phyloP scores from a whole-genome alignment of 1,139 yeast species.

The Hemisphaericaspora xylanilytica region DNA sequence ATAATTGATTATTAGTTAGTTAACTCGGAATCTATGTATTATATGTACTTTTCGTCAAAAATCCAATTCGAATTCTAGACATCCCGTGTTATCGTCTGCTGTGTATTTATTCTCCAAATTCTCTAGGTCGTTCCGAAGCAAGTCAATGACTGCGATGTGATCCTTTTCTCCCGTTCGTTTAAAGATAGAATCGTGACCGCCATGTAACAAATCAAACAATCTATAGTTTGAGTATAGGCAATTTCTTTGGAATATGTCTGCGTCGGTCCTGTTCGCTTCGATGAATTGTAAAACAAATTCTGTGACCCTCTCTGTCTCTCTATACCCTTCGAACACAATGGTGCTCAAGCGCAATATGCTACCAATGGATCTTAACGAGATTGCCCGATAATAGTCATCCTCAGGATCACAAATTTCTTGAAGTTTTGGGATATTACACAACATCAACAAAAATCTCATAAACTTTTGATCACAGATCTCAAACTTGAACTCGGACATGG shows the following conservation, averaged over 20 bases:
- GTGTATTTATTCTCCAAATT: background rate
- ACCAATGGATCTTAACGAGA: conserved; percentile 15
- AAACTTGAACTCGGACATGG: conserved; percentile 1
- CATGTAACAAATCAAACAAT: background rate
- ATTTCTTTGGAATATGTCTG: background rate
- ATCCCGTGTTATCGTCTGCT: background rate
- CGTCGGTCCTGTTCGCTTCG: background rate
- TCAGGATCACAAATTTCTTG: background rate
- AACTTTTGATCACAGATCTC: background rate
- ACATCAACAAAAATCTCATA: background rate
- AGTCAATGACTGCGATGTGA: background rate
- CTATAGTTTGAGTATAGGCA: background rate
- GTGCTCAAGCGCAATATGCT: conserved; percentile 17
- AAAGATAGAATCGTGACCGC: background rate
- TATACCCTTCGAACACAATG: conserved; percentile 33
- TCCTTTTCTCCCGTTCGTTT: background rate
- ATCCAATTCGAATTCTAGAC: conserved; percentile 4
- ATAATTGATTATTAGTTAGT: too few species aligned
- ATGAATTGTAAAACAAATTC: background rate
- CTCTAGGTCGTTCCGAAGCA: background rate
- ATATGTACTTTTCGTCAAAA: conserved; percentile 5
- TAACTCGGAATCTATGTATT: conserved; percentile 2
- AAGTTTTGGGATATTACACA: background rate
- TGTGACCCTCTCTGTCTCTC: conserved; percentile 20
- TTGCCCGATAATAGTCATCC: conserved; percentile 13